These are phyloP conservation scores for Aegle marmelos DNA, from an alignment of 345 rosid species.

Conservation along the genomic window DNA sequence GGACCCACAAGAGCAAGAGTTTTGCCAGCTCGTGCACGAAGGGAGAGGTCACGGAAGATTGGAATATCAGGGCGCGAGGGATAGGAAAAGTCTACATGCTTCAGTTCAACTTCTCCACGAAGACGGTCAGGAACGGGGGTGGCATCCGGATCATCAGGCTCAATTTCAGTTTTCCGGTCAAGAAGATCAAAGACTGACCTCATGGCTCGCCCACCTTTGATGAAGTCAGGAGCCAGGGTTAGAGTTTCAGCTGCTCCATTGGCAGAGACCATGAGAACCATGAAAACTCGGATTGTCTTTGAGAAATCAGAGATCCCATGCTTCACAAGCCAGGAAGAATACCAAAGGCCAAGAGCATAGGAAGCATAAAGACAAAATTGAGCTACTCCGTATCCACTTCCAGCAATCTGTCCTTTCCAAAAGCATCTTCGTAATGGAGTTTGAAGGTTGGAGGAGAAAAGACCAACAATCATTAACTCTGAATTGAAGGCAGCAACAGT, in stretches of 20 bases:
- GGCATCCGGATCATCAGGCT: constrained; percentile 89
- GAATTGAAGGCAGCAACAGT: constrained; percentile 98
- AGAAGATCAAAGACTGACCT: constrained; percentile 87
- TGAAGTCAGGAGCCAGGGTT: constrained; percentile 95
- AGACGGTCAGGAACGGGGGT: constrained; percentile 71
- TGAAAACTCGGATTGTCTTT: constrained; percentile 90
- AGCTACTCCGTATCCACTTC: constrained; percentile 94
- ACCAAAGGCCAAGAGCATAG: constrained; percentile 99
- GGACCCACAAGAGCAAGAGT: constrained; percentile 97
- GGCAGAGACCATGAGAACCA: constrained; percentile 99
- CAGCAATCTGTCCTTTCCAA: constrained; percentile 99
- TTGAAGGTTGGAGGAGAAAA: constrained; percentile 76
- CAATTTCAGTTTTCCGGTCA: constrained; percentile 96
- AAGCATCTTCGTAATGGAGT: constrained; percentile 80
- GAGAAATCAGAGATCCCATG: constrained; percentile 98
- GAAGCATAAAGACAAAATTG: constrained; percentile 93
- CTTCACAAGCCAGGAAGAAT: constrained; percentile 99
- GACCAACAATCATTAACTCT: constrained; percentile 77
- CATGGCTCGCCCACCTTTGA: constrained; percentile 97
- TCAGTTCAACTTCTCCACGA: constrained; percentile 92
- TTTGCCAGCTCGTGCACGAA: constrained; percentile 88
- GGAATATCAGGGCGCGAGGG: constrained; percentile 88
- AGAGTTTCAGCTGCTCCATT: constrained; percentile 98
- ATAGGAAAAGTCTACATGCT: constrained; percentile 92
- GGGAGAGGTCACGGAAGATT: constrained; percentile 74